Evolutionary conservation across 495 filamentous ascomycete genomes (phyloP), one percentile per base, ranked within the genome.

Genomic region (Mycothermus thermophilus): DNA sequence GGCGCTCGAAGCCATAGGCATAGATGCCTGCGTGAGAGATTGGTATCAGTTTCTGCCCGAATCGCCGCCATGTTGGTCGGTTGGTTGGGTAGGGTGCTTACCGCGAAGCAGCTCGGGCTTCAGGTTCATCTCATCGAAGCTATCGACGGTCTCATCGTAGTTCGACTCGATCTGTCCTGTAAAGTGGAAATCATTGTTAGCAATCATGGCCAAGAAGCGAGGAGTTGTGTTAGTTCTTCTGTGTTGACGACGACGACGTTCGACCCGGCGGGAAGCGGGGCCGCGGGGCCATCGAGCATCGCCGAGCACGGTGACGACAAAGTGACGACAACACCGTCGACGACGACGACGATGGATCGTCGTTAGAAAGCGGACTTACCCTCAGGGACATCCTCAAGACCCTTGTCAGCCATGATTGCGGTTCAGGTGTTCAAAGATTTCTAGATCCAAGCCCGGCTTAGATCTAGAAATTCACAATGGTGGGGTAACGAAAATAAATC

Each of bases 61-160:
- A 24, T 43, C 28, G 35, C 34, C 33, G 34, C 30, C 11, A 36
- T 27, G 24, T 17, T 30, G 38, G 17, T 21, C 11, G 26, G 33
- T 30, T 25, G 16, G 35, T 37, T 33, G 31, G 25, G 9, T 33
- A 8, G 29, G 7, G 25, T 34, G 36, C 78, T 66, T 77, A 90
- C 84, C 90, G 69, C 90, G 87, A 52, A 97, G 80, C 54, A 97
- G 77, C 74, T 97, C 90, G 31, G 80, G 50, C 74, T 92, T 93
- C 53, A 97, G 73, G 65, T 79, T 77, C 90, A 97, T 97, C 43
- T 85, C 72, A 66, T 97, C 90, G 63, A 97, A 97, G 38, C 86
- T 93, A 65, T 99, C 90, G 60, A 87, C 90, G 52, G 88, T 83
- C 75, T 99, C 92, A 75, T 99, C 90, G 68, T 99, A 99, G 82